These are phyloP conservation scores for Trichosanthes truncata DNA, from an alignment of 306 rosid genomes.

Conservation along the genomic window DNA sequence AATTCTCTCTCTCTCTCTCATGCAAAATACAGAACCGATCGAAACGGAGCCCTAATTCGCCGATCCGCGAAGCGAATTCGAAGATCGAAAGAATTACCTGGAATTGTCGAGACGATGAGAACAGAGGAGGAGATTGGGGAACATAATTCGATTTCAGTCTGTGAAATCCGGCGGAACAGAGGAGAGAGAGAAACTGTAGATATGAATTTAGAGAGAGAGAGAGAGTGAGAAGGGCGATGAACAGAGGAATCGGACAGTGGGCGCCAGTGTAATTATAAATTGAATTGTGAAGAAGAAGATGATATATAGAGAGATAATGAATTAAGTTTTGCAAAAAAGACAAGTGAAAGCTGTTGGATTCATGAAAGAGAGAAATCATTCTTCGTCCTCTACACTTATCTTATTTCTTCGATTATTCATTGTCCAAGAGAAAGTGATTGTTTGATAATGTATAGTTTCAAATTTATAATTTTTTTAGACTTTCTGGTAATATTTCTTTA, in stretches of 20 bases:
- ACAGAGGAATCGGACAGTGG: not conserved
- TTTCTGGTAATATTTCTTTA: too few relatives aligned
- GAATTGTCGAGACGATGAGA: conserved; percentile 10
- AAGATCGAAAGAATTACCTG: conserved; percentile 9
- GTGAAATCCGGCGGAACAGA: not conserved
- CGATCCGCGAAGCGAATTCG: not conserved
- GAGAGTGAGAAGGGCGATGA: not conserved
- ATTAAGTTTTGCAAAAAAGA: not conserved
- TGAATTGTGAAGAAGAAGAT: not conserved
- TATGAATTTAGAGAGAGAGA: not conserved
- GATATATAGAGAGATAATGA: not conserved
- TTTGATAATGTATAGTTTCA: too few relatives aligned
- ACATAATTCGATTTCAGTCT: conserved; percentile 2
- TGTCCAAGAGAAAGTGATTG: too few relatives aligned
- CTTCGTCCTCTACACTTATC: not conserved
- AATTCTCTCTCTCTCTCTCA: not conserved
- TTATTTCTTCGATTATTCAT: not conserved
- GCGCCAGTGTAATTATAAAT: not conserved
- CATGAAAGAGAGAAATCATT: not conserved
- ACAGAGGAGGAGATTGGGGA: conserved; percentile 18
- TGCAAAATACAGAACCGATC: not conserved
- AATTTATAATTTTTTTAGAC: too few relatives aligned
- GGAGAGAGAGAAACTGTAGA: not conserved
- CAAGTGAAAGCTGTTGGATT: conserved; percentile 2
- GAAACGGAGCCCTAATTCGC: not conserved